A percentile compares a stretch with the other conserved stretches of the same genome.
Evolutionary conservation across 257 asterid species (phyloP).

Genomic region (Parsonsia alboflavescens): DNA sequence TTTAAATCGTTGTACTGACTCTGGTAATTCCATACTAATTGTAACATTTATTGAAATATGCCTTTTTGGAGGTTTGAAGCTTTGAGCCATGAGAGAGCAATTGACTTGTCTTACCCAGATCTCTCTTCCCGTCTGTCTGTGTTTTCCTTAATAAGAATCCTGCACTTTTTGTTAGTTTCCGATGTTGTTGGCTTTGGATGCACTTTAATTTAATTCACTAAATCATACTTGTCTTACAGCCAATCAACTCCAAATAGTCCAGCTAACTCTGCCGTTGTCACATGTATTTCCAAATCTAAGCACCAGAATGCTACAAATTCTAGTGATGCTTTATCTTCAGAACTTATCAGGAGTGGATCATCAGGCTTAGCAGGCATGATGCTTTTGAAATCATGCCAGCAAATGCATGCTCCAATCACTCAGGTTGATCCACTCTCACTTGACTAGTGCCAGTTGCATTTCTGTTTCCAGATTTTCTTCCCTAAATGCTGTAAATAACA

Average conservation of each 20-base stretch:
- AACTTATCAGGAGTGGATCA: conserved; percentile 51
- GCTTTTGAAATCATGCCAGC: conserved; percentile 65
- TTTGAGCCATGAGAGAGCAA: background rate
- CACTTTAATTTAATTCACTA: background rate
- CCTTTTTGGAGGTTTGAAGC: background rate
- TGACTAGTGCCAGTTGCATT: conserved; percentile 14
- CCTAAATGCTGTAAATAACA: conserved; percentile 8
- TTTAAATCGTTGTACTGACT: background rate
- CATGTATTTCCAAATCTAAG: conserved; percentile 18
- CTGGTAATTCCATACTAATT: background rate
- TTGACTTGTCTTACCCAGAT: background rate
- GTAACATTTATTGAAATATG: background rate
- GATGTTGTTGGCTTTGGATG: background rate
- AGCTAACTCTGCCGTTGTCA: conserved; percentile 14
- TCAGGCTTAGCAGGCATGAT: conserved; percentile 58
- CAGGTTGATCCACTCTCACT: conserved; percentile 52
- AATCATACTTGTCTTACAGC: conserved; percentile 26
- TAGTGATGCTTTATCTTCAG: conserved; percentile 29
- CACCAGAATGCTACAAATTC: conserved; percentile 21
- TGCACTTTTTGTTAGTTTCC: too few relatives aligned
- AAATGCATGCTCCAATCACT: conserved; percentile 71
- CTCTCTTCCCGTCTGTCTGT: background rate
- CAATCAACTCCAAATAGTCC: conserved; percentile 22
- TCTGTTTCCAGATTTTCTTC: background rate
- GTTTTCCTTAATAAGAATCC: too few relatives aligned